Base-by-base conservation (phyloP, 495 filamentous ascomycete species). In the Haplographium delicatum region DNA sequence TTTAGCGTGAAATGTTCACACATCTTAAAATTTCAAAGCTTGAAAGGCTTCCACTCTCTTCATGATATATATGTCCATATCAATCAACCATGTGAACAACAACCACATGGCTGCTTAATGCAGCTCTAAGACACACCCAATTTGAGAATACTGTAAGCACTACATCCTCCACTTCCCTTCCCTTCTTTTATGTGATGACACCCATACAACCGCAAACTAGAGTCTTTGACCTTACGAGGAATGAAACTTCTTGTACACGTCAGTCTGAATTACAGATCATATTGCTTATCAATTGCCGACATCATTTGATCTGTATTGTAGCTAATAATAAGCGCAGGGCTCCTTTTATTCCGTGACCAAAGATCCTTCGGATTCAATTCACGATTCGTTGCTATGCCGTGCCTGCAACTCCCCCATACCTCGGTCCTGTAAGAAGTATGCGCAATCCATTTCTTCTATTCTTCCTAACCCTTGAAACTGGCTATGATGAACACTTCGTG, bases 211-310 rank as follows among this genome's bases (percentile, higher is more conserved):
- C 84, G 81, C 88, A 91, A 97, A 97, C 91, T 97, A 97, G 91
- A 97, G 91, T 97, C 91, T 97, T 96, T 97, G 91, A 97, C 86
- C 88, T 76, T 66, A 74, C 40, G 47, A 74, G 85, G 85, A 81
- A 89, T 95, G 93, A 91, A 96, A 91, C 84, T 85, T 68, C 81
- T 84, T 89, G 88, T 84, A 83, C 85, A 97, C 91, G 91, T 97
- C 91, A 97, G 91, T 89, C 91, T 97, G 91, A 97, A 78, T 63
- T 52, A 22, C 15, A 19, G 18, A 22, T 24, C n/a, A 25, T 44
- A 23, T 15, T 22, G n/a, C 26, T 31, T 37, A 2, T 18, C 15
- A 22, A 18, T 16, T 4, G 3, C n/a, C 18, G 22, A n/a, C 3
- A 24, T 38, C 11, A 9, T 27, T 20, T 34, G 20, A n/a, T n/a